Evolutionary conservation across 208 protist species (phyloP).

Genomic region (Acanthamoeba culbertsoni): DNA sequence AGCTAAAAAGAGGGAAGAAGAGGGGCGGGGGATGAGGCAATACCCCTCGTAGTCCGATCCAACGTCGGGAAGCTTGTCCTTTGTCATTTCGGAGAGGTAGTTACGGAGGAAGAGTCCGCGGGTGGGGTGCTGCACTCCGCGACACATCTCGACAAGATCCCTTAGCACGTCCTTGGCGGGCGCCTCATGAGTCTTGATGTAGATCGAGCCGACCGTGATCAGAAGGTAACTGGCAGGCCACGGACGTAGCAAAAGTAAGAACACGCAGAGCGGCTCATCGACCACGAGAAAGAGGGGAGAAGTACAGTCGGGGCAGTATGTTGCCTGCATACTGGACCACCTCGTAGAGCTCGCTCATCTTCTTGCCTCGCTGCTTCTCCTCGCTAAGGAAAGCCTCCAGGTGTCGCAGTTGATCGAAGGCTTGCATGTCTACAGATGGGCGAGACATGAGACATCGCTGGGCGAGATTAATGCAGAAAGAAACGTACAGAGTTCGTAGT

Average conservation of each 20-base stretch:
- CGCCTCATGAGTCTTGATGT: conserved; percentile 91
- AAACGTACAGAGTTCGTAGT: conserved; percentile 95
- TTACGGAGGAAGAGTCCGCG: conserved; percentile 97
- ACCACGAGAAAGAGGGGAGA: conserved; percentile 64
- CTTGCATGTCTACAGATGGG: conserved; percentile 85
- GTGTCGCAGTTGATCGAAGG: conserved; percentile 90
- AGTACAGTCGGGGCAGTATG: conserved; percentile 97
- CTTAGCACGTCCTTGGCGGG: conserved; percentile 93
- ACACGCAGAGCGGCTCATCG: neutral
- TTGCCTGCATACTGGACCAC: conserved; percentile 96
- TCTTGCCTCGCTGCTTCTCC: conserved; percentile 81
- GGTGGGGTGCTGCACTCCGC: conserved; percentile 98
- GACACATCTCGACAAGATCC: conserved; percentile 98
- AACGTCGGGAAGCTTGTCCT: conserved; percentile 95
- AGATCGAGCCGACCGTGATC: conserved; percentile 94
- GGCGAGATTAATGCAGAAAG: neutral
- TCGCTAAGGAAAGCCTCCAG: conserved; percentile 91
- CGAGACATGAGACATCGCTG: neutral
- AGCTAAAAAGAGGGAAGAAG: neutral
- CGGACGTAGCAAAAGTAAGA: neutral
- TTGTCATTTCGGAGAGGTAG: conserved; percentile 95
- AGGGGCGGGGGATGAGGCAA: neutral
- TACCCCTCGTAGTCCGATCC: conserved; percentile 60
- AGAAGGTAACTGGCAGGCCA: conserved; percentile 76
- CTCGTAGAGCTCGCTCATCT: conserved; percentile 95